Percentiles rank a stretch among this genome's conserved stretches.
Evolutionary conservation across 805 yeast genomes (phyloP).

Genomic region (Candida endomychidarum): DNA sequence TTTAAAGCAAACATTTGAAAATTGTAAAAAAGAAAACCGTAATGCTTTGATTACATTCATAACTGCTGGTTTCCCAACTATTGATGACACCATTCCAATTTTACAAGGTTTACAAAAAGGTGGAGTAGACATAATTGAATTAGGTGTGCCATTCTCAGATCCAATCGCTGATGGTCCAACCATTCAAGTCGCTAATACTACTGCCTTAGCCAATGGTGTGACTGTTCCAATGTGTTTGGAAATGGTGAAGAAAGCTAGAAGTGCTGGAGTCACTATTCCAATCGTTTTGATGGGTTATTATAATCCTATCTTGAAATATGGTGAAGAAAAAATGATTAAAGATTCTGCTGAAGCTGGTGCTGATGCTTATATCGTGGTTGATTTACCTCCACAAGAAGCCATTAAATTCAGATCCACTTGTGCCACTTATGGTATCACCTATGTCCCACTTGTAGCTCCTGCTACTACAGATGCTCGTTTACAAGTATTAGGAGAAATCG

Average conservation of each 20-base stretch:
- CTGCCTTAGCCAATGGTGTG: slow-evolving; percentile 82
- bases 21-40: slow-evolving; percentile 65
- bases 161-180: slow-evolving; percentile 99
- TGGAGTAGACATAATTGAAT: slow-evolving; percentile 92
- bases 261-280: slow-evolving; percentile 82
- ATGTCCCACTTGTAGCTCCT: slow-evolving; percentile 95
- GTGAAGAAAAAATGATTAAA: slow-evolving; percentile 77
- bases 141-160: slow-evolving; percentile 96
- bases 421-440: slow-evolving; percentile 66
- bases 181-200: slow-evolving; percentile 82
- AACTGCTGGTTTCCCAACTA: slow-evolving; percentile 91
- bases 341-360: slow-evolving; percentile 90
- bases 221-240: slow-evolving; percentile 70
- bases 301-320: slow-evolving; percentile 88
- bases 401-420: slow-evolving; percentile 77
- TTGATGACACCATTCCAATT: slow-evolving; percentile 85
- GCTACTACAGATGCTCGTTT: slow-evolving; percentile 91
- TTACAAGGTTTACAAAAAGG: slow-evolving; percentile 88
- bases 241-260: slow-evolving; percentile 72
- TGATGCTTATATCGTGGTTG: slow-evolving; percentile 92
- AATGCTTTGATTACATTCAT: slow-evolving; percentile 87
- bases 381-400: slow-evolving; percentile 98
- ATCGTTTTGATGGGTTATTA: slow-evolving; percentile 96
- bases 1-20: slow-evolving; percentile 58
- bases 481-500: slow-evolving; percentile 72